Conservation (phyloP, 2,329 filamentous ascomycete genomes). For the Botrytis byssoidea region DNA sequence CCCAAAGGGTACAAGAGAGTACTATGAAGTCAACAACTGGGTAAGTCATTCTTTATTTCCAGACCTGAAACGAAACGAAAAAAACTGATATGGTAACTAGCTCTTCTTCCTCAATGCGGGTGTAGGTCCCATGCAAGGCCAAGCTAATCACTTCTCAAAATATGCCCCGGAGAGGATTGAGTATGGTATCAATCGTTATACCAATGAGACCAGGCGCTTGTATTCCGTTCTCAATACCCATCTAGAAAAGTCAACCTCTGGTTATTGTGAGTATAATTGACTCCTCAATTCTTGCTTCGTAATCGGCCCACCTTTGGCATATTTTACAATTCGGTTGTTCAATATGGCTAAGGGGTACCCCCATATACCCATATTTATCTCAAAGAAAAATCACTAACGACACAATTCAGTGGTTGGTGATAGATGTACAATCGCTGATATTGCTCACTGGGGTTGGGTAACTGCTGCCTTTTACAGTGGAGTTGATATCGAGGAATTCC, state of each 20-base stretch:
- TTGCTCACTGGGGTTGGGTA: slow-evolving; percentile 50
- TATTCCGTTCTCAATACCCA: slow-evolving; percentile 76
- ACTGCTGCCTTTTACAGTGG: slow-evolving; percentile 46
- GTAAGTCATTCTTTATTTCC: slow-evolving; percentile 40
- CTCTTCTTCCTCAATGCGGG: slow-evolving; percentile 76
- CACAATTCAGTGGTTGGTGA: slow-evolving; percentile 55
- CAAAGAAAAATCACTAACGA: not conserved
- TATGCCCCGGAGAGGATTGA: slow-evolving; percentile 81
- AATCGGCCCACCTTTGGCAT: too few relatives aligned
- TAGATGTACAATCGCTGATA: slow-evolving; percentile 72
- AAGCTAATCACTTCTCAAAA: slow-evolving; percentile 79
- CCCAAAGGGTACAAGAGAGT: slow-evolving; percentile 67
- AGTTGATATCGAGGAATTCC: slow-evolving; percentile 72
- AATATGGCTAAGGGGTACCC: not conserved
- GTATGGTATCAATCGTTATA: slow-evolving; percentile 80
- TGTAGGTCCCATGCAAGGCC: slow-evolving; percentile 78
- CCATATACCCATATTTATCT: not conserved
- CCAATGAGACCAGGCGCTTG: slow-evolving; percentile 78
- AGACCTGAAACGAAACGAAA: not conserved
- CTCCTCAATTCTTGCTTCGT: not conserved
- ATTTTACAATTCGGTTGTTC: not conserved
- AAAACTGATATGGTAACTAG: slow-evolving; percentile 25
- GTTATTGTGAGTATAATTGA: slow-evolving; percentile 42
- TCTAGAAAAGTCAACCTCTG: slow-evolving; percentile 55
- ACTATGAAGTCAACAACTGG: slow-evolving; percentile 81